A percentile compares a stretch with the other conserved stretches of the same genome.
phyloP scores from a whole-genome alignment of 768 basidiomycete species.

The Russula virescens region DNA sequence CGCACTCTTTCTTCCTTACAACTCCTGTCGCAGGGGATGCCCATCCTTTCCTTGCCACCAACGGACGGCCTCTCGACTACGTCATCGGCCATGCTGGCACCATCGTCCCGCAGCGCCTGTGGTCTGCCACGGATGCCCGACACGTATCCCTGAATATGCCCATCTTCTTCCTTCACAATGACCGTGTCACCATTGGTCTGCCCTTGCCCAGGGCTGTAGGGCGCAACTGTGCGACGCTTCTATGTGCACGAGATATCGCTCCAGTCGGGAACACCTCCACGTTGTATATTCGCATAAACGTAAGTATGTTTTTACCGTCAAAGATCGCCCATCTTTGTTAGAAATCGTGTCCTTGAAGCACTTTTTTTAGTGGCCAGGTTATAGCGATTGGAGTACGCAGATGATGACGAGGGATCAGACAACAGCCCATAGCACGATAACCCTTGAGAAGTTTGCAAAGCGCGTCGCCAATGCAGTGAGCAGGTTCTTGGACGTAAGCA shows the following conservation, averaged over 20 bases:
- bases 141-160: conserved; percentile 10
- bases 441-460: conserved; percentile 1
- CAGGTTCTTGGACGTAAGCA: conserved; percentile 11
- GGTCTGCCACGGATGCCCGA: neutral
- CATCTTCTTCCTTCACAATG: conserved; percentile 1
- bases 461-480: conserved; percentile 3
- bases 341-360: neutral
- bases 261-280: conserved; percentile 2
- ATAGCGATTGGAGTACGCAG: neutral
- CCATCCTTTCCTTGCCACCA: neutral
- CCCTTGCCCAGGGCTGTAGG: neutral
- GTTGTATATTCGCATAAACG: conserved; percentile 5
- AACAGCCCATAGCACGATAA: neutral
- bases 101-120: conserved; percentile 9
- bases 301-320: neutral
- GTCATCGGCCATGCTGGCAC: neutral
- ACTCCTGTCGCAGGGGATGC: neutral
- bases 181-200: neutral
- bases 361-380: conserved; percentile 5
- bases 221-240: neutral
- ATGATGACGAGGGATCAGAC: conserved; percentile 14
- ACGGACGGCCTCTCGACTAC: neutral
- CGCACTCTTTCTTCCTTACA: conserved; percentile 7
- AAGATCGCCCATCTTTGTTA: neutral
- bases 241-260: neutral